A percentile compares a stretch with the other conserved stretches of the same genome.
phyloP scores from a whole-genome alignment of 164 flowering plant species.

The Annona cherimola region DNA sequence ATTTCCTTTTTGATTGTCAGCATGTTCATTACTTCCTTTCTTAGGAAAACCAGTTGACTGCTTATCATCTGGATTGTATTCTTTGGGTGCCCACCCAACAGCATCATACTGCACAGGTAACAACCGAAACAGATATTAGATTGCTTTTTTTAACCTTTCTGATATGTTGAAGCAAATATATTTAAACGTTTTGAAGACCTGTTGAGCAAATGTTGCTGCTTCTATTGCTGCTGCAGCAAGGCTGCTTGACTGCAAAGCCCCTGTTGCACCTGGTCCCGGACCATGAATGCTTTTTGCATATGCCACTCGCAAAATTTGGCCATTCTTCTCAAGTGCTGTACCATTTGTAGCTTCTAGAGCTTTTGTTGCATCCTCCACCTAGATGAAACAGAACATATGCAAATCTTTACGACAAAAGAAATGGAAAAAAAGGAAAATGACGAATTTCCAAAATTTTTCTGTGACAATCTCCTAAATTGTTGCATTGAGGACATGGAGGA shows the following conservation, averaged over 20 bases:
- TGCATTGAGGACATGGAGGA: not conserved
- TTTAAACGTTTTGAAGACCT: slow-evolving; percentile 38
- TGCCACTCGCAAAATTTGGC: slow-evolving; percentile 88
- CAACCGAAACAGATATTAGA: not conserved
- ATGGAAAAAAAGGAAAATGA: not conserved
- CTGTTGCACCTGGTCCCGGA: slow-evolving; percentile 66
- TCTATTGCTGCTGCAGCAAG: slow-evolving; percentile 99
- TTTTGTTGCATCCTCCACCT: slow-evolving; percentile 97
- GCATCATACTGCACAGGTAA: slow-evolving; percentile 72
- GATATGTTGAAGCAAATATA: not conserved
- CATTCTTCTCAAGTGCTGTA: slow-evolving; percentile 90
- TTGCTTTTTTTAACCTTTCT: no score
- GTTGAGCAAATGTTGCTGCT: slow-evolving; percentile 98
- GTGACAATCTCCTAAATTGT: not conserved
- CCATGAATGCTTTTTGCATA: slow-evolving; percentile 97
- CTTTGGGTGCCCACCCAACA: slow-evolving; percentile 99
- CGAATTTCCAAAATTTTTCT: no score
- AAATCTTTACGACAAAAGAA: not conserved
- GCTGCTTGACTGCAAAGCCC: slow-evolving; percentile 79
- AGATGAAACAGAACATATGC: slow-evolving; percentile 1
- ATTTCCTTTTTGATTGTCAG: slow-evolving; percentile 38
- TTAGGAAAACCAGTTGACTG: slow-evolving; percentile 47
- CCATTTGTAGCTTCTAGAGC: slow-evolving; percentile 97
- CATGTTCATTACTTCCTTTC: slow-evolving; percentile 30
- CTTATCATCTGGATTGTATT: slow-evolving; percentile 91